These are phyloP conservation scores for Apiospora arundinis DNA, from an alignment of 2,329 filamentous ascomycete genomes.

Conservation along the genomic window DNA sequence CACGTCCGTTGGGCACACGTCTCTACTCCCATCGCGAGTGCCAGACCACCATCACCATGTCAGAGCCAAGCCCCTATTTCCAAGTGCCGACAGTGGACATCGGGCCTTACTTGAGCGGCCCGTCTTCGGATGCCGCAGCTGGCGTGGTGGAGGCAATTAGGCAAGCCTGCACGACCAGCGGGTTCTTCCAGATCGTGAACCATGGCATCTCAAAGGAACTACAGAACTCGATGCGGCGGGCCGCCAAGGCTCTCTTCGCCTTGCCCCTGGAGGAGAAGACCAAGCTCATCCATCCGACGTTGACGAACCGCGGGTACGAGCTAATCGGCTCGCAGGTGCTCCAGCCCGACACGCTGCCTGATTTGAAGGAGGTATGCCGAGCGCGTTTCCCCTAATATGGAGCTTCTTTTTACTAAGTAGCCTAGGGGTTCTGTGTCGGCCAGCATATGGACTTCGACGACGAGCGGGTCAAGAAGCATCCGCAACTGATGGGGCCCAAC, in stretches of 20 bases:
- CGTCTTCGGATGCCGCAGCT: constrained; percentile 34
- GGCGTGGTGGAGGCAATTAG: constrained; percentile 40
- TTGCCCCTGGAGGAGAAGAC: constrained; percentile 54
- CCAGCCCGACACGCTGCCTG: constrained; percentile 50
- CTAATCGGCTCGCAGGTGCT: constrained; percentile 52
- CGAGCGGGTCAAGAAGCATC: constrained; percentile 27
- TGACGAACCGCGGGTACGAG: constrained; percentile 56
- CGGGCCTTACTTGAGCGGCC: constrained; percentile 39
- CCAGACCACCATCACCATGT: background rate
- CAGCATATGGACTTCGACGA: constrained; percentile 31
- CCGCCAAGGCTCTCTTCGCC: constrained; percentile 53
- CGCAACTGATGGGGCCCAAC: constrained; percentile 33
- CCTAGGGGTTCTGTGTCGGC: constrained; percentile 33
- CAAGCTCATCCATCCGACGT: constrained; percentile 45
- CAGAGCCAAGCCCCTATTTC: background rate
- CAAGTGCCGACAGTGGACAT: constrained; percentile 42
- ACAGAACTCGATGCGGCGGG: constrained; percentile 48
- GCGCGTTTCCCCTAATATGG: background rate
- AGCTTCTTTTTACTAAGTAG: background rate
- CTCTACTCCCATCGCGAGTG: background rate
- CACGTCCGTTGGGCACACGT: background rate
- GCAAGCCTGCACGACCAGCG: constrained; percentile 47
- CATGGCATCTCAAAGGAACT: constrained; percentile 50
- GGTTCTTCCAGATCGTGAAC: constrained; percentile 60
- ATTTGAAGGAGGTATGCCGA: constrained; percentile 50